Conservation (phyloP, 176 grass and related monocot genomes). For the Miscanthus lutarioriparius region DNA sequence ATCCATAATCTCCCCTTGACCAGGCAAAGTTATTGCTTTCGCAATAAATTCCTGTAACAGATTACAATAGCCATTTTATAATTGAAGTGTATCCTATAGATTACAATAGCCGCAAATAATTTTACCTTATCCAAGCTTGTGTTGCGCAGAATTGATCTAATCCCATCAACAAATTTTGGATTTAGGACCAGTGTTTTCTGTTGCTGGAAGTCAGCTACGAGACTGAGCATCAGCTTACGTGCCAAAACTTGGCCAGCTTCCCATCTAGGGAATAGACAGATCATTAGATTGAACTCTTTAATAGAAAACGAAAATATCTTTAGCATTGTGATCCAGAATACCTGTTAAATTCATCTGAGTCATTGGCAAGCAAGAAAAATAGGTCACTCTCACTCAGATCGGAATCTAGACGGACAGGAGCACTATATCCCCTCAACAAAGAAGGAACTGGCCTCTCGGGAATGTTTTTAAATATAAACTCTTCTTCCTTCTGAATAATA, state of each 20-base stretch:
- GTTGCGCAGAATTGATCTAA: constrained; percentile 72
- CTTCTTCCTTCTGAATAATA: constrained; percentile 78
- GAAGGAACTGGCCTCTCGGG: constrained; percentile 88
- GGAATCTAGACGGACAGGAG: constrained; percentile 93
- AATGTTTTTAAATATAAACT: constrained; percentile 79
- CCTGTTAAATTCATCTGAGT: constrained; percentile 99
- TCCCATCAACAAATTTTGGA: constrained; percentile 81
- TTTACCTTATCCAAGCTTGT: constrained; percentile 85
- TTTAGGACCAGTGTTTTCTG: constrained; percentile 76
- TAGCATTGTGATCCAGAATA: constrained; percentile 16
- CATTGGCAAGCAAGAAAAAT: constrained; percentile 96
- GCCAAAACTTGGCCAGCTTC: constrained; percentile 95
- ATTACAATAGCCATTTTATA: constrained; percentile 26
- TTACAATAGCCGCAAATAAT: not conserved
- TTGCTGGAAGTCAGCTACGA: constrained; percentile 90
- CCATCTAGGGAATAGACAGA: constrained; percentile 62
- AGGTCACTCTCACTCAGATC: constrained; percentile 83
- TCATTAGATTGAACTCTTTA: constrained; percentile 17
- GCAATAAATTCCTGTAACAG: constrained; percentile 87
- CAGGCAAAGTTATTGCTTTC: constrained; percentile 93
- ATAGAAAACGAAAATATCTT: constrained; percentile 9
- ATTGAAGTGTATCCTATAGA: not conserved
- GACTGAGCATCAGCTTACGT: constrained; percentile 93
- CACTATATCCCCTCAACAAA: constrained; percentile 85
- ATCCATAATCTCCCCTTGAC: constrained; percentile 99